Conservation (phyloP, 768 basidiomycete genomes). For the Thelephora aurantiotincta region DNA sequence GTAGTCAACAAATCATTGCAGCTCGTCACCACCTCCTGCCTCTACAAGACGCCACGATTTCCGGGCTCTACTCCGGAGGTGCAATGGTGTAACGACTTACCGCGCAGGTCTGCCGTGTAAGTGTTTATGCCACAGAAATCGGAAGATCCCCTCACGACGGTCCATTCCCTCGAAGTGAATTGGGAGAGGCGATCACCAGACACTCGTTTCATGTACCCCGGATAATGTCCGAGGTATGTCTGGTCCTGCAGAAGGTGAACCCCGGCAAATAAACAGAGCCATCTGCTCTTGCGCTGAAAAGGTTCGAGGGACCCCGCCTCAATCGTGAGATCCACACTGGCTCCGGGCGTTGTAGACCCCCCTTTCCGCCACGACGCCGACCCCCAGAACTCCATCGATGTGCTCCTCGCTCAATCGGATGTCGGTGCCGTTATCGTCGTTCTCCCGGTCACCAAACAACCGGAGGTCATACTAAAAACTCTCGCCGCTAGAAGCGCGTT, state of each 20-base stretch:
- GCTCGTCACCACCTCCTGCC: constrained; percentile 53
- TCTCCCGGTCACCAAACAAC: constrained; percentile 67
- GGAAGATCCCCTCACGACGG: constrained; percentile 48
- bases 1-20: constrained; percentile 52
- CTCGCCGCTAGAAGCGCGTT: constrained; percentile 70
- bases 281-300: constrained; percentile 68
- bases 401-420: constrained; percentile 52
- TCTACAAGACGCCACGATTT: constrained; percentile 18
- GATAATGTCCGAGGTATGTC: constrained; percentile 65
- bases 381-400: constrained; percentile 32
- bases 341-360: constrained; percentile 23
- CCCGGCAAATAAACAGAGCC: no score
- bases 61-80: background rate
- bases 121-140: constrained; percentile 72
- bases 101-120: constrained; percentile 50
- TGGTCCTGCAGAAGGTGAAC: constrained; percentile 31
- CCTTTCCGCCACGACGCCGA: constrained; percentile 42
- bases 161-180: constrained; percentile 43
- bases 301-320: constrained; percentile 39
- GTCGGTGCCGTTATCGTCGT: constrained; percentile 62
- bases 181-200: constrained; percentile 43
- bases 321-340: constrained; percentile 27
- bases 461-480: constrained; percentile 46
- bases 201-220: constrained; percentile 45
- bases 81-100: constrained; percentile 8